Conservation (phyloP, 495 filamentous ascomycete genomes). For the Xylaria grammica region DNA sequence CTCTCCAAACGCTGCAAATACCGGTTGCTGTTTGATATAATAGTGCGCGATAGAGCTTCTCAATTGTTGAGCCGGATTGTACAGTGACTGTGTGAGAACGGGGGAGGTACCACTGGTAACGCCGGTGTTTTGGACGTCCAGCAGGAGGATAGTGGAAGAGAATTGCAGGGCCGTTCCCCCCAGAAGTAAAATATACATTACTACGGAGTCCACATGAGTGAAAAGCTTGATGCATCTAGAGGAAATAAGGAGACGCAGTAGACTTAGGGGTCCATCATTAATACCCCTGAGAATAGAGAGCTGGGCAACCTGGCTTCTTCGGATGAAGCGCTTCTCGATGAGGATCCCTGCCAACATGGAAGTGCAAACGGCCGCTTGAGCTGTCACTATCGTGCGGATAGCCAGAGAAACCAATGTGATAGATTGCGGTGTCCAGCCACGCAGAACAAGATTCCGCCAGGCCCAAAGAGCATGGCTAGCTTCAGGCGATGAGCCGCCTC, state of each 20-base stretch:
- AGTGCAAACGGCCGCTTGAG: background rate
- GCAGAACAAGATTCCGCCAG: background rate
- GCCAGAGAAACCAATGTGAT: background rate
- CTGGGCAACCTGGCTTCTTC: background rate
- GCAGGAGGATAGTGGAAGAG: background rate
- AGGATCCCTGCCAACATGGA: background rate
- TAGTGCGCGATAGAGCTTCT: background rate
- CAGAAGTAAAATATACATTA: background rate
- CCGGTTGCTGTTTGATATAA: background rate
- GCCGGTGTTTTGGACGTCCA: background rate
- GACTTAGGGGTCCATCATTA: background rate
- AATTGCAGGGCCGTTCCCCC: background rate
- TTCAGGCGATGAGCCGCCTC: background rate
- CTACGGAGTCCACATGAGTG: background rate
- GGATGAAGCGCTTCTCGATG: background rate
- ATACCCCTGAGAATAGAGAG: background rate
- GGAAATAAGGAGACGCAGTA: background rate
- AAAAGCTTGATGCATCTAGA: background rate
- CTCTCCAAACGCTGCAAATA: background rate
- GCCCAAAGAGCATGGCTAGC: background rate
- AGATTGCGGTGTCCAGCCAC: background rate
- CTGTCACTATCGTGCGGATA: background rate
- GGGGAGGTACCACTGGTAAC: too few species aligned
- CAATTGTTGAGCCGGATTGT: too few species aligned
- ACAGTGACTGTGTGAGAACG: too few species aligned